Percentiles rank a stretch among this genome's conserved stretches.
Conservation (phyloP, 2,329 filamentous ascomycete species). For the Chaetomium globosum region DNA sequence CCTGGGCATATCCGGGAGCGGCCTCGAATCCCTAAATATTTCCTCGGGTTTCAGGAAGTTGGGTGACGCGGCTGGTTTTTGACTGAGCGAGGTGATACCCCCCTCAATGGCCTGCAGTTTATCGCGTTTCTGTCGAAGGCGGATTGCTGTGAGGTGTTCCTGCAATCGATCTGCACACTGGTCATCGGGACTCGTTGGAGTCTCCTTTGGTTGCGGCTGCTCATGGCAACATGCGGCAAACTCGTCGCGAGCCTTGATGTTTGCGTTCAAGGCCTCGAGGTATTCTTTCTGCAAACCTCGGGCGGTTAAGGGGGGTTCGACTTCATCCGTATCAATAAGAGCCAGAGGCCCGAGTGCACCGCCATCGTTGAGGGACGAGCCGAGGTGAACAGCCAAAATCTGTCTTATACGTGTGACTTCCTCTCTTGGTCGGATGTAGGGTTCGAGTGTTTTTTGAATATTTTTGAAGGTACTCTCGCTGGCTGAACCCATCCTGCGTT, state of each 20-base stretch:
- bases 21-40: constrained; percentile 50
- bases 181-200: constrained; percentile 11
- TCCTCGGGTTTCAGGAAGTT: constrained; percentile 54
- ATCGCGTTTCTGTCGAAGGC: constrained; percentile 55
- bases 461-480: constrained; percentile 43
- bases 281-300: constrained; percentile 59
- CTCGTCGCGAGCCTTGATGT: constrained; percentile 54
- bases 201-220: neutral
- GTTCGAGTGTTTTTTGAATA: constrained; percentile 51
- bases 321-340: constrained; percentile 46
- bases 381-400: constrained; percentile 57
- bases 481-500: constrained; percentile 37
- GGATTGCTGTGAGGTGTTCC: constrained; percentile 55
- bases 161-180: constrained; percentile 44
- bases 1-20: constrained; percentile 55
- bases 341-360: constrained; percentile 51
- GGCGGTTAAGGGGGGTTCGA: constrained; percentile 41
- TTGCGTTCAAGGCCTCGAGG: constrained; percentile 56
- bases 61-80: constrained; percentile 55
- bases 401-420: constrained; percentile 60
- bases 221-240: constrained; percentile 45
- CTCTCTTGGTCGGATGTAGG: constrained; percentile 60
- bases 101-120: constrained; percentile 54
- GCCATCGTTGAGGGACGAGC: constrained; percentile 50
- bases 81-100: constrained; percentile 54